Percentiles rank a stretch among this genome's conserved stretches.
These are phyloP conservation scores for Ambrosia trifida DNA, from an alignment of 129 eudicot genomes.

Conservation along the genomic window DNA sequence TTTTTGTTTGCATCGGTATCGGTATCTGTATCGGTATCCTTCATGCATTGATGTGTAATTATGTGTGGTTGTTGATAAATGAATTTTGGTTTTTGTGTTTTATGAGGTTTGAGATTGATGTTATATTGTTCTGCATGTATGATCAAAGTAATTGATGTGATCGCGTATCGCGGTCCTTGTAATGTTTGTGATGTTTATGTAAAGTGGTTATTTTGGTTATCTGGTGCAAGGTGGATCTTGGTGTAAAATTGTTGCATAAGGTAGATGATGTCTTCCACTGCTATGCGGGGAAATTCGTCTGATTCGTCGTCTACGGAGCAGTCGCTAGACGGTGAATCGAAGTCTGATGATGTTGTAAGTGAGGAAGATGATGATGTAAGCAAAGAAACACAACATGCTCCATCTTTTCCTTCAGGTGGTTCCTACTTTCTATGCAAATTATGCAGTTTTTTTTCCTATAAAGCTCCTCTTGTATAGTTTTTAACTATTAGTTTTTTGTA, in stretches of 20 bases:
- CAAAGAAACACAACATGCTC: conserved; percentile 47
- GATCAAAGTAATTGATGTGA: not conserved
- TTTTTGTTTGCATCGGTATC: not conserved
- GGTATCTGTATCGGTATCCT: conserved; percentile 8
- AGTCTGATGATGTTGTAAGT: conserved; percentile 60
- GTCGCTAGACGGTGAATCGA: conserved; percentile 64
- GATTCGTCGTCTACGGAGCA: conserved; percentile 65
- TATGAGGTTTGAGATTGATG: conserved; percentile 14
- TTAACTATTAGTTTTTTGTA: too few relatives aligned
- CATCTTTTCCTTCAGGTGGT: conserved; percentile 46
- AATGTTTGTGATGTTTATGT: too few relatives aligned
- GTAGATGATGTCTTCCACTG: conserved; percentile 41
- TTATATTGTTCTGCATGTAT: conserved; percentile 5
- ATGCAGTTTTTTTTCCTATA: not conserved
- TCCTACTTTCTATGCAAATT: conserved; percentile 11
- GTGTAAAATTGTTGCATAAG: conserved; percentile 39
- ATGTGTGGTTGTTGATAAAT: conserved; percentile 4
- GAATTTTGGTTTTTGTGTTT: not conserved
- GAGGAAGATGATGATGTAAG: conserved; percentile 65
- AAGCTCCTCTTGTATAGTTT: too few relatives aligned
- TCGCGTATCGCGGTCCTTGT: too few relatives aligned
- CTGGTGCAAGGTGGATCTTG: conserved; percentile 39
- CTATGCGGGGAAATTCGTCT: conserved; percentile 43
- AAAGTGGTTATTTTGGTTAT: conserved; percentile 31
- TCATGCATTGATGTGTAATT: conserved; percentile 24